Evolutionary conservation across 805 yeast species (phyloP).

Genomic region (Candida awuae): DNA sequence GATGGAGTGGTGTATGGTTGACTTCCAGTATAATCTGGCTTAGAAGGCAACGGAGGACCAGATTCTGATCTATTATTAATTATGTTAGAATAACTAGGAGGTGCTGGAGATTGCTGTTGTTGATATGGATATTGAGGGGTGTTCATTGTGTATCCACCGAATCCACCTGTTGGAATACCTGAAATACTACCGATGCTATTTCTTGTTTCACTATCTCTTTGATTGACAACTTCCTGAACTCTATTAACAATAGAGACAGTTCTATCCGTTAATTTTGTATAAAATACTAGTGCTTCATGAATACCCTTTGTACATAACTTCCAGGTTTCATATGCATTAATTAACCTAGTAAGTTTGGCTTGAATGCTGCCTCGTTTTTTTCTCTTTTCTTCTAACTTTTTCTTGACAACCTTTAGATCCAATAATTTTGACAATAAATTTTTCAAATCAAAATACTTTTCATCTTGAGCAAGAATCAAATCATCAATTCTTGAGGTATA

Average conservation of each 20-base stretch:
- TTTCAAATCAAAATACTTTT: slow-evolving; percentile 36
- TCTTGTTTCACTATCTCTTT: slow-evolving; percentile 25
- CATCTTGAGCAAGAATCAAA: slow-evolving; percentile 58
- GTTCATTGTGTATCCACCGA: slow-evolving; percentile 7
- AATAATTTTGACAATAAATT: slow-evolving; percentile 36
- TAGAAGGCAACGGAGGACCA: slow-evolving; percentile 23
- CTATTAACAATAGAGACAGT: slow-evolving; percentile 27
- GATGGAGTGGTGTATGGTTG: slow-evolving; percentile 45
- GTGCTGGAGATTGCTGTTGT: slow-evolving; percentile 1
- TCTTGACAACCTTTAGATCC: slow-evolving; percentile 38
- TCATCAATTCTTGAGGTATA: slow-evolving; percentile 59
- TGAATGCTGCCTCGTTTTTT: slow-evolving; percentile 31
- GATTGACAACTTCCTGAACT: slow-evolving; percentile 22
- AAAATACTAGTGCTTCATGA: slow-evolving; percentile 55
- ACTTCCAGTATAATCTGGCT: slow-evolving; percentile 18
- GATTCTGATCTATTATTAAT: not conserved
- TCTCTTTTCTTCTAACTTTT: slow-evolving; percentile 37
- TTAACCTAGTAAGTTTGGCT: slow-evolving; percentile 34
- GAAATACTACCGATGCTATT: slow-evolving; percentile 12
- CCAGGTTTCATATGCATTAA: slow-evolving; percentile 51
- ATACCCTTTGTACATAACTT: slow-evolving; percentile 49
- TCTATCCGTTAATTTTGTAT: slow-evolving; percentile 32
- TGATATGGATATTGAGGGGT: not conserved
- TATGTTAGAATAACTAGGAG: slow-evolving; percentile 4
- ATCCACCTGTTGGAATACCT: slow-evolving; percentile 10